phyloP scores from a whole-genome alignment of 2,329 filamentous ascomycete species.

The Diaporthe citriasiana region DNA sequence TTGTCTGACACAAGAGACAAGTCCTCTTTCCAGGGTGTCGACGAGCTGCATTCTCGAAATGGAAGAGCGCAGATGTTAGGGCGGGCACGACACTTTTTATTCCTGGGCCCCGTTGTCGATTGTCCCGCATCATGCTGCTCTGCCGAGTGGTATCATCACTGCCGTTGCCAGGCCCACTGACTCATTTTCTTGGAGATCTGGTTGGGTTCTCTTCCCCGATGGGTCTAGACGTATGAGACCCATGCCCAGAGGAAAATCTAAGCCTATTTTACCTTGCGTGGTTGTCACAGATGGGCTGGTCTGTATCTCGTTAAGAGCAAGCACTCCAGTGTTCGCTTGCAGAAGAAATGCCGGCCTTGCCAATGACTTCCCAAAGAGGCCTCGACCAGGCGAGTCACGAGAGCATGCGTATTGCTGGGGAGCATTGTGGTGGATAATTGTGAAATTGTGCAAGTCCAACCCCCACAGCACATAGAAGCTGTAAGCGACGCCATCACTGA shows the following conservation, averaged over 20 bases:
- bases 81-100: conserved; percentile 30
- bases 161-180: conserved; percentile 17
- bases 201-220: conserved; percentile 29
- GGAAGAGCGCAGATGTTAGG: conserved; percentile 29
- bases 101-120: neutral
- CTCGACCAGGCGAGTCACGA: neutral
- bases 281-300: neutral
- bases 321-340: neutral
- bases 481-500: neutral
- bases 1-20: conserved; percentile 3
- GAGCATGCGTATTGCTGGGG: neutral
- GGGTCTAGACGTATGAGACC: neutral
- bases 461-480: neutral
- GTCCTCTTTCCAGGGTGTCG: neutral
- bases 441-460: conserved; percentile 4
- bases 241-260: neutral
- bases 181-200: conserved; percentile 16
- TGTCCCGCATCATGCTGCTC: conserved; percentile 1
- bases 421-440: neutral
- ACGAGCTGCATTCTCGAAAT: conserved; percentile 33
- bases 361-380: neutral
- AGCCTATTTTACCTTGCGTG: neutral
- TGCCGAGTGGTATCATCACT: neutral
- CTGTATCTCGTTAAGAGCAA: conserved; percentile 19
- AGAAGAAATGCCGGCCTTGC: neutral